Evolutionary conservation across 2,329 filamentous ascomycete genomes (phyloP).

Genomic region (Pyricularia sp.): DNA sequence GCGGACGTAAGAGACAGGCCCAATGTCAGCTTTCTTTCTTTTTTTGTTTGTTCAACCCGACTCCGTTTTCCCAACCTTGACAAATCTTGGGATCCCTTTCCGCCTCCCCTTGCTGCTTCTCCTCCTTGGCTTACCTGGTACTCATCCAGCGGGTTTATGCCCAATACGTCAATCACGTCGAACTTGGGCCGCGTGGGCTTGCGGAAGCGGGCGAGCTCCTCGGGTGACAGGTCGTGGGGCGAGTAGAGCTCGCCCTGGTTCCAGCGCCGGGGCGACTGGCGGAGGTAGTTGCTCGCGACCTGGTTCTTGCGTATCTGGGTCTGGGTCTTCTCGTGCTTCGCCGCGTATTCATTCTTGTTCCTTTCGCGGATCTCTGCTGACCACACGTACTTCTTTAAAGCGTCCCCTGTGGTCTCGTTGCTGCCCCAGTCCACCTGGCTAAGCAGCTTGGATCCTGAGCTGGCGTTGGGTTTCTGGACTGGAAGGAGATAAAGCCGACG

Average conservation of each 20-base stretch:
- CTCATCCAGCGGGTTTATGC: slow-evolving; percentile 70
- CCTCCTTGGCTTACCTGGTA: slow-evolving; percentile 62
- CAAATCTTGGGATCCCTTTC: neutral
- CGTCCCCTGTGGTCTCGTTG: slow-evolving; percentile 3
- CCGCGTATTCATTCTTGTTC: neutral
- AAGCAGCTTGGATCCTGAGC: neutral
- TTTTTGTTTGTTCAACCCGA: neutral
- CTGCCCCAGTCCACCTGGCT: neutral
- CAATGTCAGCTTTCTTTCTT: neutral
- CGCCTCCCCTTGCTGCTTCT: too few relatives aligned
- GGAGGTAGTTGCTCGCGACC: slow-evolving; percentile 39
- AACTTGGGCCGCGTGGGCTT: slow-evolving; percentile 39
- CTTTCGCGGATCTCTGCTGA: slow-evolving; percentile 7
- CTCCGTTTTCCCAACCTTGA: neutral
- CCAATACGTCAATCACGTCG: slow-evolving; percentile 74
- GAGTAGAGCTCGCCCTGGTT: slow-evolving; percentile 76
- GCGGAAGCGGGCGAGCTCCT: slow-evolving; percentile 77
- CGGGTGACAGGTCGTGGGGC: slow-evolving; percentile 72
- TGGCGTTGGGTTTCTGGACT: neutral
- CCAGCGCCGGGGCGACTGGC: slow-evolving; percentile 64
- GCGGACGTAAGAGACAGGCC: too few relatives aligned
- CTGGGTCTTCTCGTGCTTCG: slow-evolving; percentile 16
- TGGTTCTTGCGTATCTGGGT: slow-evolving; percentile 28
- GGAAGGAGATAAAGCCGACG: neutral
- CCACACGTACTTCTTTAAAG: slow-evolving; percentile 9